phyloP scores from a whole-genome alignment of 2,329 filamentous ascomycete genomes.

The Paecilomyces variotii region DNA sequence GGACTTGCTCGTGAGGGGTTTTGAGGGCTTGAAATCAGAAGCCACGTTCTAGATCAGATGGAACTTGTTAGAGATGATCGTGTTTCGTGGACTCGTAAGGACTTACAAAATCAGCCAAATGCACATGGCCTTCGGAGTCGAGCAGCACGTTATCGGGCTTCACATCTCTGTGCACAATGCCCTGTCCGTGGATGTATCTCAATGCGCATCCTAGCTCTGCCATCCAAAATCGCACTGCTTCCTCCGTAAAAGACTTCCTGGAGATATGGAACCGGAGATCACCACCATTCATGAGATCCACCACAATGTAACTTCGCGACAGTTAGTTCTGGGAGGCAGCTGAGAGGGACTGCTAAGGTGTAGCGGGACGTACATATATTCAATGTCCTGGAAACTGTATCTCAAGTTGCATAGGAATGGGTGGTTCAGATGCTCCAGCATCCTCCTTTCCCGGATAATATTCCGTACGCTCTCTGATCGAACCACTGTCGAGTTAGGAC shows the following conservation, averaged over 20 bases:
- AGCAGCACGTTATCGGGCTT: constrained; percentile 89
- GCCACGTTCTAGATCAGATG: constrained; percentile 68
- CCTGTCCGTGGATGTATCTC: constrained; percentile 74
- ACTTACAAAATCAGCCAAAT: constrained; percentile 92
- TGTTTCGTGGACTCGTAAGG: neutral
- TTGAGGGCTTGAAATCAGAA: constrained; percentile 78
- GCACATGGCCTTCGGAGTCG: constrained; percentile 85
- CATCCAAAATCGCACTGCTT: constrained; percentile 95
- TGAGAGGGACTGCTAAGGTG: neutral
- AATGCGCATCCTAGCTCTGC: constrained; percentile 87
- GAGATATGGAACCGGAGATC: constrained; percentile 97
- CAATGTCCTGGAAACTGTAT: constrained; percentile 98
- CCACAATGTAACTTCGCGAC: constrained; percentile 68
- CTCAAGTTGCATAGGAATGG: constrained; percentile 97
- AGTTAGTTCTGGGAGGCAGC: constrained; percentile 15
- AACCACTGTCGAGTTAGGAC: constrained; percentile 59
- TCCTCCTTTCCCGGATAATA: constrained; percentile 92
- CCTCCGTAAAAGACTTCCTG: constrained; percentile 94
- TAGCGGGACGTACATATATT: constrained; percentile 73
- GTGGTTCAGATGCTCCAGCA: constrained; percentile 97
- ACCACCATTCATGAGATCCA: constrained; percentile 96
- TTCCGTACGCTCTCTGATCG: constrained; percentile 96
- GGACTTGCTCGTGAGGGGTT: constrained; percentile 85
- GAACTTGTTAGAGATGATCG: constrained; percentile 7
- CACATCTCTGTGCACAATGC: constrained; percentile 83